These are phyloP conservation scores for Nitzschia inconspicua DNA, from an alignment of 108 stramenopile species.

Conservation along the genomic window DNA sequence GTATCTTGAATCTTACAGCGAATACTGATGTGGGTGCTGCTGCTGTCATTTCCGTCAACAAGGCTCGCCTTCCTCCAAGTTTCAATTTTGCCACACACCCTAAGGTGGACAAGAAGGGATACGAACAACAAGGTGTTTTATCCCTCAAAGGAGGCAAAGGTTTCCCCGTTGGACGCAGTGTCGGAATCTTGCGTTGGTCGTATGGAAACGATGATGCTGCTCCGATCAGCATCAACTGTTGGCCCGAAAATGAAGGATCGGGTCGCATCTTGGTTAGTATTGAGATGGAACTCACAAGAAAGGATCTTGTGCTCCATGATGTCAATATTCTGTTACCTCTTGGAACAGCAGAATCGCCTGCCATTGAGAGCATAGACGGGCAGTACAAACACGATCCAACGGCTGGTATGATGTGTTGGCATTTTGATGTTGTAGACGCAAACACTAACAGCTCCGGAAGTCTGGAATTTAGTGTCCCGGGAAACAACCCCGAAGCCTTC, in stretches of 20 bases:
- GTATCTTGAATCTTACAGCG: conserved; percentile 94
- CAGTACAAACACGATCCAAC: conserved; percentile 90
- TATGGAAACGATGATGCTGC: conserved; percentile 83
- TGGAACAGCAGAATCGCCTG: conserved; percentile 84
- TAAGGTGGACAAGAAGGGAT: conserved; percentile 92
- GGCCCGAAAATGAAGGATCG: conserved; percentile 95
- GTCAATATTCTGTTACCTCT: conserved; percentile 93
- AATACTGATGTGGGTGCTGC: conserved; percentile 88
- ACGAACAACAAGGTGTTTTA: conserved; percentile 84
- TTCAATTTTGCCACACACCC: conserved; percentile 96
- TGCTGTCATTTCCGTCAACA: conserved; percentile 86
- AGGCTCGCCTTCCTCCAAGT: conserved; percentile 53
- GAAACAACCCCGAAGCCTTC: conserved; percentile 84
- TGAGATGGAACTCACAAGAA: conserved; percentile 89
- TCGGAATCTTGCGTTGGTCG: conserved; percentile 94
- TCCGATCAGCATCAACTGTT: conserved; percentile 97
- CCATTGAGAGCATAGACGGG: conserved; percentile 87
- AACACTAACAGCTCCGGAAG: conserved; percentile 76
- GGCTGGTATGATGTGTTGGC: conserved; percentile 93
- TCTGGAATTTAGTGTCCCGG: conserved; percentile 90
- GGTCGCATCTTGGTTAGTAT: conserved; percentile 94
- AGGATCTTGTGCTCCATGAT: conserved; percentile 81
- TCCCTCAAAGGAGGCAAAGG: conserved; percentile 93
- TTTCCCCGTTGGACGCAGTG: conserved; percentile 89
- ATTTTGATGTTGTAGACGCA: conserved; percentile 88